Conservation (phyloP, 106 monocot genomes). For the Acanthochlamys bracteata region DNA sequence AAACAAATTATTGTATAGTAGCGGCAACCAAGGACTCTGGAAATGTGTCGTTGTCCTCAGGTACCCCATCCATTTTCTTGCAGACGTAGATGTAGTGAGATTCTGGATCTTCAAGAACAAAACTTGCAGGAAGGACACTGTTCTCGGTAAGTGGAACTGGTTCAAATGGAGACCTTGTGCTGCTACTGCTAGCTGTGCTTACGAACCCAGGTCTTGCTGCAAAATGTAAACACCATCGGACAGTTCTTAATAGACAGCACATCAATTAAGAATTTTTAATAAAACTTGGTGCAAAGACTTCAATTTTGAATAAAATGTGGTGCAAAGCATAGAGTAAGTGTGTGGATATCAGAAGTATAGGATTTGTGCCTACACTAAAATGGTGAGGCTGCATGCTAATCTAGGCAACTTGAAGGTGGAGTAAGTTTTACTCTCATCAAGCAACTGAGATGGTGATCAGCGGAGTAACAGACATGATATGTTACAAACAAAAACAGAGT, state of each 20-base stretch:
- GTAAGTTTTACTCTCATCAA: too few species aligned
- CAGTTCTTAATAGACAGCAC: too few species aligned
- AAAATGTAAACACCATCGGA: slow-evolving; percentile 1
- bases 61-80: slow-evolving; percentile 38
- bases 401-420: too few species aligned
- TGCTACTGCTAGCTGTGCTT: slow-evolving; percentile 15
- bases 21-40: background rate
- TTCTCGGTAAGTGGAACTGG: slow-evolving; percentile 68
- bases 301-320: too few species aligned
- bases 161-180: slow-evolving; percentile 39
- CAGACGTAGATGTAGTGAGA: slow-evolving; percentile 88
- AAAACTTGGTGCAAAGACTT: background rate
- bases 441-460: too few species aligned
- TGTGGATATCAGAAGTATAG: too few species aligned
- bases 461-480: too few species aligned
- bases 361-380: too few species aligned
- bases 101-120: slow-evolving; percentile 85
- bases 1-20: background rate
- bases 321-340: too few species aligned
- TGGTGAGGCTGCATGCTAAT: too few species aligned
- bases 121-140: slow-evolving; percentile 58
- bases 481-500: background rate
- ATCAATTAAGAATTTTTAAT: background rate
- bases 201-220: slow-evolving; percentile 79
- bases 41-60: background rate